Evolutionary conservation across 2,329 filamentous ascomycete genomes (phyloP).

Genomic region (Scopulariopsis brevicaulis): DNA sequence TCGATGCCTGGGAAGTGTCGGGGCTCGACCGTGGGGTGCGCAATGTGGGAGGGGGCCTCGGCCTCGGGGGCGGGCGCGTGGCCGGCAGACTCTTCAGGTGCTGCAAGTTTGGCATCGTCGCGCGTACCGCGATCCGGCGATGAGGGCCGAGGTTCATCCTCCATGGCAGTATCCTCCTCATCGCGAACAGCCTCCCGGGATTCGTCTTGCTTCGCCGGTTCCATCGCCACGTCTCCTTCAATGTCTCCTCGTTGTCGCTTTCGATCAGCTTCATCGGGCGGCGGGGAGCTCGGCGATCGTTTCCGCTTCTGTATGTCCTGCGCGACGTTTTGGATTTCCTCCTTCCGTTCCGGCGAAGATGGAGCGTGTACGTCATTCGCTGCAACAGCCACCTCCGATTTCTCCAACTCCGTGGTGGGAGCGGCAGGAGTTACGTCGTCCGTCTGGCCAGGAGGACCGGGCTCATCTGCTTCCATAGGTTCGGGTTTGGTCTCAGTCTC

Average conservation of each 20-base stretch:
- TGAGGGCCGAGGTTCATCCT: background rate
- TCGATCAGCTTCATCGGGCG: background rate
- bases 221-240: background rate
- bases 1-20: conserved; percentile 1
- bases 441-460: background rate
- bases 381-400: too few species aligned
- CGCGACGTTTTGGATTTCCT: background rate
- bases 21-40: background rate
- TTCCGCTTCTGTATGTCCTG: conserved; percentile 2
- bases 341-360: background rate
- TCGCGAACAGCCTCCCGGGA: background rate
- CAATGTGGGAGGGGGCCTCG: background rate
- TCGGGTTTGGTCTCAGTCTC: background rate
- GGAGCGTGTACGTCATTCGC: background rate
- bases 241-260: conserved; percentile 1
- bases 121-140: conserved; percentile 4
- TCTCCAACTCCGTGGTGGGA: background rate
- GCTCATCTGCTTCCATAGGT: background rate
- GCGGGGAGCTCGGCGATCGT: background rate
- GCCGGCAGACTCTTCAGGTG: background rate
- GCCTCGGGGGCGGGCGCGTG: background rate
- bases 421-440: background rate
- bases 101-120: background rate
- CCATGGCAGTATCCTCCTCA: background rate
- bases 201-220: background rate